A percentile compares a stretch with the other conserved stretches of the same genome.
phyloP scores from a whole-genome alignment of 129 eudicot genomes.

The Tanacetum coccineum region DNA sequence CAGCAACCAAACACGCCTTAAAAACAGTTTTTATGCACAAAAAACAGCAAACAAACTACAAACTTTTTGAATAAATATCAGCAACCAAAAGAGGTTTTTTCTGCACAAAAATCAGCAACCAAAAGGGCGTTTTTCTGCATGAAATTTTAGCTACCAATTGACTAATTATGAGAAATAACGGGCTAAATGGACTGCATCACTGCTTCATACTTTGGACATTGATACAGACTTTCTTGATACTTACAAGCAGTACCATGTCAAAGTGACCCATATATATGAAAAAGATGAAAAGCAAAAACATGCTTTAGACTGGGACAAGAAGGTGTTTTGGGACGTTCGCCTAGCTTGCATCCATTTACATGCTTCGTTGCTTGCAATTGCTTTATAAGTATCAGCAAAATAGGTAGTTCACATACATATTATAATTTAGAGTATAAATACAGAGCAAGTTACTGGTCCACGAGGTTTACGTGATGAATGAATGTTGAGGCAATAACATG shows the following conservation, averaged over 20 bases:
- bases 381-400: slow-evolving; percentile 1
- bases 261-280: slow-evolving; percentile 1
- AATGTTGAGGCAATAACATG: too few relatives aligned
- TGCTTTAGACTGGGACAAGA: slow-evolving; percentile 73
- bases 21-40: too few relatives aligned
- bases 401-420: background rate
- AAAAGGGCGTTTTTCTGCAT: too few relatives aligned
- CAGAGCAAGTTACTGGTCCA: background rate
- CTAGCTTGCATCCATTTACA: slow-evolving; percentile 47
- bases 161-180: background rate
- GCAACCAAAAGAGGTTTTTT: too few relatives aligned
- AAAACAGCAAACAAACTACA: too few relatives aligned
- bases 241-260: slow-evolving; percentile 1
- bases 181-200: background rate
- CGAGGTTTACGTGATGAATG: too few relatives aligned
- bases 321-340: slow-evolving; percentile 62
- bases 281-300: slow-evolving; percentile 15
- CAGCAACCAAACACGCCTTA: too few relatives aligned
- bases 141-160: too few relatives aligned
- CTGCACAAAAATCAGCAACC: too few relatives aligned
- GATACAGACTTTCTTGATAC: background rate
- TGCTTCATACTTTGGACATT: background rate
- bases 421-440: background rate
- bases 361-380: slow-evolving; percentile 48
- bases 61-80: too few relatives aligned